Evolutionary conservation across 768 basidiomycete species (phyloP).

Genomic region (Collybia sp.): DNA sequence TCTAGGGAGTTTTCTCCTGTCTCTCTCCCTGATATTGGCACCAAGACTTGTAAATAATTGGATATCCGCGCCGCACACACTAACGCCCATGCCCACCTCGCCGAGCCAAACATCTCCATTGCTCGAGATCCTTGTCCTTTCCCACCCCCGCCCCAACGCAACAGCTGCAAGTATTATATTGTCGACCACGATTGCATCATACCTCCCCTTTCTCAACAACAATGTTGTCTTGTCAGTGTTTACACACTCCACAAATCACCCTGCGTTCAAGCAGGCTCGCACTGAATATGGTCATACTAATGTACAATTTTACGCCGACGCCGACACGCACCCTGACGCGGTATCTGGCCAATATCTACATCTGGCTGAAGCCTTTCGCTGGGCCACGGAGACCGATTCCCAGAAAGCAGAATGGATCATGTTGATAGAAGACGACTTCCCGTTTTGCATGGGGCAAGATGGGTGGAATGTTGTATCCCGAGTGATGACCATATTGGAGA

Average conservation of each 20-base stretch:
- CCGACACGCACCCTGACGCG: conserved; percentile 23
- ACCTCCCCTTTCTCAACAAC: conserved; percentile 25
- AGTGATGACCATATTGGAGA: conserved; percentile 26
- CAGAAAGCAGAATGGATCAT: conserved; percentile 34
- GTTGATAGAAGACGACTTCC: conserved; percentile 41
- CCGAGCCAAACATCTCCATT: conserved; percentile 19
- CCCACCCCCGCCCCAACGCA: conserved; percentile 32
- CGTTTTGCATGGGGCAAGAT: conserved; percentile 28
- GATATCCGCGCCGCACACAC: neutral
- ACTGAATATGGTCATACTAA: conserved; percentile 14
- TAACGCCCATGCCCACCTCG: conserved; percentile 10
- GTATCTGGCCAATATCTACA: conserved; percentile 31
- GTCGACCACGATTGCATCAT: conserved; percentile 30
- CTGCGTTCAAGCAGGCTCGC: conserved; percentile 23
- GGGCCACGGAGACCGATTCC: conserved; percentile 17
- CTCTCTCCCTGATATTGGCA: conserved; percentile 11
- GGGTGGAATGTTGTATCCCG: conserved; percentile 25
- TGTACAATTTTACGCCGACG: conserved; percentile 21
- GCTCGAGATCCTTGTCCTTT: conserved; percentile 35
- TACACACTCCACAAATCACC: conserved; percentile 27
- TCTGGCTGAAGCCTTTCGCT: conserved; percentile 34
- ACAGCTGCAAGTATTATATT: conserved; percentile 22
- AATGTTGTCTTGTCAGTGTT: conserved; percentile 30
- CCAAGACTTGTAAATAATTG: conserved; percentile 7
- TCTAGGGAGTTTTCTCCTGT: conserved; percentile 13